Evolutionary conservation across 225 moss, liverwort and hornwort species (phyloP).

Genomic region (Pseudisothecium myosuroides): DNA sequence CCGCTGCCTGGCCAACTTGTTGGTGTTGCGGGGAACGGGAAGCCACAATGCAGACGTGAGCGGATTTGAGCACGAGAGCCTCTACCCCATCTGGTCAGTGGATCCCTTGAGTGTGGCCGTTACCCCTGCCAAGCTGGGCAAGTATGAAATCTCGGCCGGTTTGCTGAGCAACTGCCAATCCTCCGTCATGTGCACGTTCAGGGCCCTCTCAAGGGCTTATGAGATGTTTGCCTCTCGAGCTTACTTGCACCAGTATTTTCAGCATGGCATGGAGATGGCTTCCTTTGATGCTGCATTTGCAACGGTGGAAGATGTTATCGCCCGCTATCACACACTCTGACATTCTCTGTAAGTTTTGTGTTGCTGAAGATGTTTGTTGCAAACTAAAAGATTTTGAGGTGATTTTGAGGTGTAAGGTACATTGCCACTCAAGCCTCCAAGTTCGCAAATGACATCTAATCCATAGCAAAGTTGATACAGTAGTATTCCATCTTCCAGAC

Average conservation of each 20-base stretch:
- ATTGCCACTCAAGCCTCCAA: neutral
- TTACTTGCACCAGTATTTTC: conserved; percentile 78
- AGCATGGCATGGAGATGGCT: conserved; percentile 76
- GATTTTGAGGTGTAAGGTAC: neutral
- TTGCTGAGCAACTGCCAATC: conserved; percentile 88
- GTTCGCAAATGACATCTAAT: neutral
- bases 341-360: neutral
- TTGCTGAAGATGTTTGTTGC: neutral
- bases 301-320: conserved; percentile 62
- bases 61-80: conserved; percentile 55
- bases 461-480: neutral
- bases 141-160: conserved; percentile 55
- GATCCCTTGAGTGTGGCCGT: conserved; percentile 66
- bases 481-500: neutral
- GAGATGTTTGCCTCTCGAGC: conserved; percentile 78
- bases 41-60: conserved; percentile 53
- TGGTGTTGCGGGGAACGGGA: conserved; percentile 60
- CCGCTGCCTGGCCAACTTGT: conserved; percentile 64
- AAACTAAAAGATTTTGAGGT: neutral
- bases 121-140: conserved; percentile 39
- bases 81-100: conserved; percentile 84
- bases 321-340: conserved; percentile 6
- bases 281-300: conserved; percentile 83
- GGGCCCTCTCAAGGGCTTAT: conserved; percentile 57
- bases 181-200: conserved; percentile 45